Conservation (phyloP, 352 stramenopile species). For the Pythium chondricola region DNA sequence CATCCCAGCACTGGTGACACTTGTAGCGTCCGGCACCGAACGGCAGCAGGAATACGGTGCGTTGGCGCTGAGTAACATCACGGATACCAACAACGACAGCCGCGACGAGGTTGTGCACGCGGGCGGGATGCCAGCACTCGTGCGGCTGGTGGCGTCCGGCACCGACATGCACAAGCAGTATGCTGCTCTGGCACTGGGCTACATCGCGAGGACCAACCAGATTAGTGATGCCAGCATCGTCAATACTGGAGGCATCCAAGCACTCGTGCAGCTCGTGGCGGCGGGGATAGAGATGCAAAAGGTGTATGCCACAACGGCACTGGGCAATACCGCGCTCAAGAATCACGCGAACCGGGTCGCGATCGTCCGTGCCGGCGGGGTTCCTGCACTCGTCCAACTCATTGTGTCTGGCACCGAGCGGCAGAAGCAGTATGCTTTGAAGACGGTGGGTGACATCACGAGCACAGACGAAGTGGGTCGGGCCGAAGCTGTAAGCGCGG, state of each 20-base stretch:
- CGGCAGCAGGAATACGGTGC: neutral
- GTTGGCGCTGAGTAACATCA: neutral
- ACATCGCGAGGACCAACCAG: too few species aligned
- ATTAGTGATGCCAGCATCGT: too few species aligned
- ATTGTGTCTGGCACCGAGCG: neutral
- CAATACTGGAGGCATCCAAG: neutral
- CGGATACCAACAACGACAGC: neutral
- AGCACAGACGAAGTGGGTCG: neutral
- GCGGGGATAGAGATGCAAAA: neutral
- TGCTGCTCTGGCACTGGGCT: neutral
- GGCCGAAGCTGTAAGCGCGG: neutral
- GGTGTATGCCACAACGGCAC: neutral
- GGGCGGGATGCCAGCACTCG: neutral
- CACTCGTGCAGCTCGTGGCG: neutral
- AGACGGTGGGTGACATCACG: neutral
- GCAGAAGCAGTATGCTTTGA: neutral
- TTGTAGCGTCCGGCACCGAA: neutral
- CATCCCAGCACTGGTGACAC: neutral
- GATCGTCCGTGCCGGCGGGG: neutral
- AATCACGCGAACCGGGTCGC: neutral
- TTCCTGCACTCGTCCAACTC: neutral
- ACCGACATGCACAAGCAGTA: neutral
- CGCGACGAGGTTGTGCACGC: neutral
- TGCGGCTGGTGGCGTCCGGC: neutral
- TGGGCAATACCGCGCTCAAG: neutral